phyloP scores from a whole-genome alignment of 2,329 filamentous ascomycete genomes.

The Colletotrichum sp. region DNA sequence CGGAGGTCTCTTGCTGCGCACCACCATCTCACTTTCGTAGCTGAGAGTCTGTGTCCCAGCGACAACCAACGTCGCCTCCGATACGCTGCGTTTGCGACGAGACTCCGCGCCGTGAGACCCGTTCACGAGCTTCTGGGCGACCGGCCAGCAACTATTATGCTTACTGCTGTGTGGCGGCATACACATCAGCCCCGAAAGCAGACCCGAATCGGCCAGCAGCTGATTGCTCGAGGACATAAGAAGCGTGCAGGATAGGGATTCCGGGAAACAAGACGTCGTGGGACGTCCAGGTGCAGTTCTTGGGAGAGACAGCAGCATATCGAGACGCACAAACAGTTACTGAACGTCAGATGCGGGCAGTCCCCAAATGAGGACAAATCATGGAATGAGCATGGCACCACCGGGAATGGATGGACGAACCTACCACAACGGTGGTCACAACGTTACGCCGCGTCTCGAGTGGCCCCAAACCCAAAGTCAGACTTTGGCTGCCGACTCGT shows the following conservation, averaged over 20 bases:
- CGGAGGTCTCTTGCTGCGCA: neutral
- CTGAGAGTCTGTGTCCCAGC: neutral
- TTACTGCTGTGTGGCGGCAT: slow-evolving; percentile 8
- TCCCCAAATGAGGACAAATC: slow-evolving; percentile 40
- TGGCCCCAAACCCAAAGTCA: slow-evolving; percentile 34
- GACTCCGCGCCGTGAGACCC: neutral
- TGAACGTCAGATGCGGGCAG: slow-evolving; percentile 15
- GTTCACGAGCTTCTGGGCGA: neutral
- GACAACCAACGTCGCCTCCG: neutral
- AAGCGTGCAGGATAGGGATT: slow-evolving; percentile 8
- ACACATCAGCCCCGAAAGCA: neutral
- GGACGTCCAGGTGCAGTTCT: neutral
- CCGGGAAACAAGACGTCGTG: slow-evolving; percentile 10
- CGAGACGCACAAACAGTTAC: neutral
- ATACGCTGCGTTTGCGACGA: neutral
- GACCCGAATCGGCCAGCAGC: neutral
- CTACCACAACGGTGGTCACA: slow-evolving; percentile 40
- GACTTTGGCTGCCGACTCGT: slow-evolving; percentile 20
- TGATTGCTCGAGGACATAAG: neutral
- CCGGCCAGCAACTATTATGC: slow-evolving; percentile 8
- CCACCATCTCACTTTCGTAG: neutral
- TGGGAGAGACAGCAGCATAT: neutral
- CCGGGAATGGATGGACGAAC: slow-evolving; percentile 51
- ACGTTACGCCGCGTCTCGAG: slow-evolving; percentile 38
- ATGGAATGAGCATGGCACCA: slow-evolving; percentile 51